Percentiles rank a stretch among this genome's conserved stretches.
Conservation (phyloP, 2,329 filamentous ascomycete species). For the Madurella fahalii region DNA sequence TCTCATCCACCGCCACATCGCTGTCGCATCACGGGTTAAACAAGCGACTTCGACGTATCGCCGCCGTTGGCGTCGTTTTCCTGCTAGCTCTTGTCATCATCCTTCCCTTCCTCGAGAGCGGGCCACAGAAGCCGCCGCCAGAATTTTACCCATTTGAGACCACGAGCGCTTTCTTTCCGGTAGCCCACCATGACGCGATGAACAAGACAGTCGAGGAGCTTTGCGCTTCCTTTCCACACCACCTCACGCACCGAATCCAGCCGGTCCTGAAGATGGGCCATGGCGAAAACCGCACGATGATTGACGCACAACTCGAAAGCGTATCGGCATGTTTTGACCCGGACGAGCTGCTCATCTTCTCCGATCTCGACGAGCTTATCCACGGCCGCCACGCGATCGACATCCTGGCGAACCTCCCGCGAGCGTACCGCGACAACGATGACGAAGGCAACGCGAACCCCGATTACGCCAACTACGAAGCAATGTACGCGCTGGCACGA, state of each 20-base stretch:
- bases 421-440: constrained; percentile 30
- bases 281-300: constrained; percentile 38
- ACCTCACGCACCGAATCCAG: constrained; percentile 27
- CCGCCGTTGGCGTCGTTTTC: too few species aligned
- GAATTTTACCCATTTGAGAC: constrained; percentile 25
- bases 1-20: too few species aligned
- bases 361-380: constrained; percentile 46
- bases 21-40: too few species aligned
- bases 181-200: constrained; percentile 16
- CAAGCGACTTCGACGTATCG: too few species aligned
- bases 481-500: constrained; percentile 34
- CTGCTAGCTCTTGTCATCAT: too few species aligned
- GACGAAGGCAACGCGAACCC: constrained; percentile 24
- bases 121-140: too few species aligned
- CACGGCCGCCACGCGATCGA: constrained; percentile 42
- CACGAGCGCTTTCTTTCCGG: constrained; percentile 27
- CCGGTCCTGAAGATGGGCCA: constrained; percentile 46
- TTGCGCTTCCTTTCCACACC: constrained; percentile 28
- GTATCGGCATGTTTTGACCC: constrained; percentile 47
- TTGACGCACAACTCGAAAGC: constrained; percentile 46
- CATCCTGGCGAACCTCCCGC: constrained; percentile 43
- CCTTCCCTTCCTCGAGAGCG: too few species aligned
- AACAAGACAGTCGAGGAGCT: constrained; percentile 23
- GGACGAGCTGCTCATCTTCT: constrained; percentile 44
- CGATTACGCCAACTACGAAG: constrained; percentile 40